phyloP scores from a whole-genome alignment of 371 early-diverging fungal species.

The Caulochytrium protostelioides region DNA sequence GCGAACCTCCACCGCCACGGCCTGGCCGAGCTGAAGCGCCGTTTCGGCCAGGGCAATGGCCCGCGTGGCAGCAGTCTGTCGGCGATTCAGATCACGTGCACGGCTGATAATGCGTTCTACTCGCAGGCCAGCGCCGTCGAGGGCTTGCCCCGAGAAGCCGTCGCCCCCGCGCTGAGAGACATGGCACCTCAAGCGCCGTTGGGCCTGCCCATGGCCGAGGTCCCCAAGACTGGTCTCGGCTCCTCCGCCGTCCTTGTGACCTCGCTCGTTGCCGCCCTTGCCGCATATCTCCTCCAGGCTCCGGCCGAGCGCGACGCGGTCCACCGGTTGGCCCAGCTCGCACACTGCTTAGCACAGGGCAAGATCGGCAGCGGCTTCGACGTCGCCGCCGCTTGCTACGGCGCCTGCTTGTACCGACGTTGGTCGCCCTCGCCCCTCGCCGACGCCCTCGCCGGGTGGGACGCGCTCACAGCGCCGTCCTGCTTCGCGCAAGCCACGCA shows the following conservation, averaged over 20 bases:
- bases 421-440: constrained; percentile 53
- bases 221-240: constrained; percentile 87
- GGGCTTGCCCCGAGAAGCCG: constrained; percentile 29
- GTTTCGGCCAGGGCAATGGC: too few species aligned
- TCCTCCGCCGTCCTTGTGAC: constrained; percentile 84
- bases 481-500: background rate
- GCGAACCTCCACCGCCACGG: too few species aligned
- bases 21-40: too few species aligned
- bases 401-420: constrained; percentile 60
- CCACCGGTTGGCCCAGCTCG: constrained; percentile 67
- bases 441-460: constrained; percentile 10
- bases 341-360: constrained; percentile 90
- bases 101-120: constrained; percentile 86
- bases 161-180: too few species aligned
- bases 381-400: constrained; percentile 75
- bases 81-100: constrained; percentile 45
- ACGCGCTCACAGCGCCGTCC: background rate
- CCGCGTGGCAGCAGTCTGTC: too few species aligned
- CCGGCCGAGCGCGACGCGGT: constrained; percentile 9
- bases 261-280: constrained; percentile 53
- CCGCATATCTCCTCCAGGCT: background rate
- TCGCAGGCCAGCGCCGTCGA: constrained; percentile 46
- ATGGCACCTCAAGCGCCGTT: too few species aligned
- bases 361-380: constrained; percentile 94
- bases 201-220: constrained; percentile 48